Evolutionary conservation across 2,329 filamentous ascomycete genomes (phyloP).

Genomic region (Metarhizium anisopliae): DNA sequence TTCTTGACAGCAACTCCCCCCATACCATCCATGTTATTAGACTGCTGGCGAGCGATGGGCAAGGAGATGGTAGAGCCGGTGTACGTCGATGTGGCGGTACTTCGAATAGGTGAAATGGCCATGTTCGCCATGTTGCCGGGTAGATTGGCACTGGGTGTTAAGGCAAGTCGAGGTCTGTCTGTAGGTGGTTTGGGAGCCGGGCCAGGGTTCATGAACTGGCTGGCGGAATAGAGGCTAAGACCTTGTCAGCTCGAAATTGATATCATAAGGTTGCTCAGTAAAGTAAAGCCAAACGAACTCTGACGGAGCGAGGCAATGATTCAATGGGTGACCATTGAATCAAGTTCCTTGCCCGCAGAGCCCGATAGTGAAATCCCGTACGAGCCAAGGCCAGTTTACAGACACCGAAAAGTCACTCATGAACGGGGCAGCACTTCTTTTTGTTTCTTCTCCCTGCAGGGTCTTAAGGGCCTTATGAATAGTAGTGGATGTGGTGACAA

Average conservation of each 20-base stretch:
- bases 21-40: slow-evolving; percentile 51
- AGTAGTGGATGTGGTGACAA: background rate
- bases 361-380: background rate
- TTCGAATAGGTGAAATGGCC: slow-evolving; percentile 62
- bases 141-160: slow-evolving; percentile 67
- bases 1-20: slow-evolving; percentile 68
- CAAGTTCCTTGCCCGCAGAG: background rate
- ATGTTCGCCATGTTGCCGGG: slow-evolving; percentile 73
- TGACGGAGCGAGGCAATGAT: background rate
- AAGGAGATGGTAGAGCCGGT: slow-evolving; percentile 65
- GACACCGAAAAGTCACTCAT: background rate
- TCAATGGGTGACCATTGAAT: background rate
- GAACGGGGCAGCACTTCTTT: background rate
- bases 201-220: slow-evolving; percentile 91
- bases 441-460: background rate
- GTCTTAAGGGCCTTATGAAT: background rate
- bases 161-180: slow-evolving; percentile 71
- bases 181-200: slow-evolving; percentile 85
- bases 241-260: slow-evolving; percentile 4
- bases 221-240: slow-evolving; percentile 46
- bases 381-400: background rate
- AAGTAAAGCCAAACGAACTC: too few species aligned
- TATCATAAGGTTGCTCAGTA: background rate
- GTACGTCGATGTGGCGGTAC: slow-evolving; percentile 56
- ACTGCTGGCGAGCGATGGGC: slow-evolving; percentile 56